phyloP scores from a whole-genome alignment of 139 green algal species.

The Axilococcus clingmanii region DNA sequence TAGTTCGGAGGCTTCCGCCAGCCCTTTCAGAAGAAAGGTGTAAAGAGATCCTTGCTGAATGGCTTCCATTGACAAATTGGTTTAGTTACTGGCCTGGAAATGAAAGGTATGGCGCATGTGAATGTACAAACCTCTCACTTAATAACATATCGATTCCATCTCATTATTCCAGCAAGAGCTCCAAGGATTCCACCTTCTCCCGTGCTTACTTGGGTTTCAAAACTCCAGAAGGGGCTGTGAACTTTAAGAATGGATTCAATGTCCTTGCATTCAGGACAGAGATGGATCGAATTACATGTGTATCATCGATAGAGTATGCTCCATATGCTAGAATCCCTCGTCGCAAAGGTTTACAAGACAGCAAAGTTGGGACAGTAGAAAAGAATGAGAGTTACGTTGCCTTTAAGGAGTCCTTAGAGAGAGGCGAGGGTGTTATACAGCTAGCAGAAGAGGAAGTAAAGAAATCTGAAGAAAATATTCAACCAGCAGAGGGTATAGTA shows the following conservation, averaged over 20 bases:
- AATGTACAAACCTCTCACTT: not conserved
- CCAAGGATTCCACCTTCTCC: slow-evolving; percentile 29
- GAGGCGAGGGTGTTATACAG: slow-evolving; percentile 29
- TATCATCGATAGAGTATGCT: slow-evolving; percentile 58
- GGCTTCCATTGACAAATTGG: slow-evolving; percentile 40
- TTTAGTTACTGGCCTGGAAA: slow-evolving; percentile 59
- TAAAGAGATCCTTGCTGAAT: slow-evolving; percentile 11
- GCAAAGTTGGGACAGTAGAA: slow-evolving; percentile 56
- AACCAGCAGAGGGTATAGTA: not conserved
- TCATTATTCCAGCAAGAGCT: slow-evolving; percentile 14
- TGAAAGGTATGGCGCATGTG: slow-evolving; percentile 32
- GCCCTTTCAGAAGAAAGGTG: slow-evolving; percentile 39
- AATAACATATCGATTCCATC: not conserved
- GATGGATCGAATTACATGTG: slow-evolving; percentile 23
- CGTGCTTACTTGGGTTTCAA: slow-evolving; percentile 61
- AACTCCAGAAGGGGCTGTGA: slow-evolving; percentile 27
- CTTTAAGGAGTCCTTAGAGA: slow-evolving; percentile 42
- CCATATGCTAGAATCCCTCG: slow-evolving; percentile 53
- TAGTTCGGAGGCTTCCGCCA: slow-evolving; percentile 56
- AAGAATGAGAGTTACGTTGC: slow-evolving; percentile 52
- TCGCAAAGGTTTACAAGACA: slow-evolving; percentile 31
- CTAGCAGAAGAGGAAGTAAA: slow-evolving; percentile 34
- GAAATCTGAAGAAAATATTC: not conserved
- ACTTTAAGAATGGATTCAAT: slow-evolving; percentile 55
- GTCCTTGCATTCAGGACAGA: slow-evolving; percentile 53